A percentile compares a stretch with the other conserved stretches of the same genome.
These are phyloP conservation scores for Aureobasidium vineae DNA, from an alignment of 2,329 filamentous ascomycete species.

Conservation along the genomic window DNA sequence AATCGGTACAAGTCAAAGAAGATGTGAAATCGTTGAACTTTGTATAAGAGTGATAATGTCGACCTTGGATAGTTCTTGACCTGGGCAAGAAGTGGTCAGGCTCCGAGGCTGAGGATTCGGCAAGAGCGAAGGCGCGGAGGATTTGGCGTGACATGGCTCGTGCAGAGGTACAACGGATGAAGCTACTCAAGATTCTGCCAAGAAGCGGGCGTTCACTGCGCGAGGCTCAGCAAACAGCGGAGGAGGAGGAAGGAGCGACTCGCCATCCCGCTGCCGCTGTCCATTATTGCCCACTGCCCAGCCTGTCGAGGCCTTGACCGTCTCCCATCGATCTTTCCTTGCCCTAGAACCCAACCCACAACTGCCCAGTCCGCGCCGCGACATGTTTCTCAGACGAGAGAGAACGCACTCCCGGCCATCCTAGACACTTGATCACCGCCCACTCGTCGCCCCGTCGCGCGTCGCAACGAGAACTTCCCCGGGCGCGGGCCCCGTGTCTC, in stretches of 20 bases:
- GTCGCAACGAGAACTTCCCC: background rate
- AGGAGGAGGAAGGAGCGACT: conserved; percentile 10
- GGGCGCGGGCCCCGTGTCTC: conserved; percentile 1
- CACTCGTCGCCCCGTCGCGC: background rate
- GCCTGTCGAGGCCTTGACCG: conserved; percentile 2
- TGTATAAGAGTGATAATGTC: background rate
- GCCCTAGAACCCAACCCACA: background rate
- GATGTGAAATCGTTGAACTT: too few relatives aligned
- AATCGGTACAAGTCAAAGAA: too few relatives aligned
- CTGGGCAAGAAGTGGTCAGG: background rate
- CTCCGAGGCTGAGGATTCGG: background rate
- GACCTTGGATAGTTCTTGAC: conserved; percentile 1
- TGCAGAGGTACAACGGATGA: background rate
- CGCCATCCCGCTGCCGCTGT: background rate
- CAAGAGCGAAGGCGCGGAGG: background rate
- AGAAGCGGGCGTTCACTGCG: background rate
- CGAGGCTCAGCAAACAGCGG: conserved; percentile 13
- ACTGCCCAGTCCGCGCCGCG: background rate
- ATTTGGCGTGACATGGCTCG: conserved; percentile 4
- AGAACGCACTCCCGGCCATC: conserved; percentile 14
- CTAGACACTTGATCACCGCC: background rate
- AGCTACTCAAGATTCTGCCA: conserved; percentile 1
- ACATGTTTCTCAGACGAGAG: conserved; percentile 19
- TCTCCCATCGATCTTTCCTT: background rate
- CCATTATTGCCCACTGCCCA: conserved; percentile 7